Percentiles rank a stretch among this genome's conserved stretches.
Evolutionary conservation across 139 green algal genomes (phyloP).

Genomic region (Picochlorum costavermella): DNA sequence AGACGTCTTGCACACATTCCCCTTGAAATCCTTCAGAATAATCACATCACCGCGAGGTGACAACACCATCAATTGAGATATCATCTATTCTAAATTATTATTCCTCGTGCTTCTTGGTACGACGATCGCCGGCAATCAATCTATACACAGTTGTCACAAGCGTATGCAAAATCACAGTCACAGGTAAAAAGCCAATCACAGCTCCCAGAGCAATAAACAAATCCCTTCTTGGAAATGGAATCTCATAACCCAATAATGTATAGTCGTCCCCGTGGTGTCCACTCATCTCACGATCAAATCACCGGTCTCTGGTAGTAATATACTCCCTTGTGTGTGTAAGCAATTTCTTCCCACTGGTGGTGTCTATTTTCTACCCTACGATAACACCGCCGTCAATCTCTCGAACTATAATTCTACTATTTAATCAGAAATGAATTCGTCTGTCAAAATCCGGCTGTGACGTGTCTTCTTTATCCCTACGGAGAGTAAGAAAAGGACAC

Average conservation of each 20-base stretch:
- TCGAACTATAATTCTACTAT: too few species aligned
- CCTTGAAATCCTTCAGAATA: slow-evolving; percentile 79
- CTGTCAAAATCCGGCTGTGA: too few species aligned
- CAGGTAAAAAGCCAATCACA: slow-evolving; percentile 40
- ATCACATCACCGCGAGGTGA: slow-evolving; percentile 84
- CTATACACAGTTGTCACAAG: slow-evolving; percentile 9
- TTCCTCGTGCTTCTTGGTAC: not conserved
- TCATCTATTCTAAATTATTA: slow-evolving; percentile 36
- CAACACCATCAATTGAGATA: slow-evolving; percentile 90
- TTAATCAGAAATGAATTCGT: too few species aligned
- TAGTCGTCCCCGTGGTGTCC: not conserved
- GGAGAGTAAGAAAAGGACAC: too few species aligned
- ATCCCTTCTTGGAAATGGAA: slow-evolving; percentile 41
- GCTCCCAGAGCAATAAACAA: slow-evolving; percentile 33
- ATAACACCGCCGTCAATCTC: too few species aligned
- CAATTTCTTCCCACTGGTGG: too few species aligned
- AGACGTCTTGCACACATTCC: slow-evolving; percentile 72
- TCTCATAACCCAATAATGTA: slow-evolving; percentile 30
- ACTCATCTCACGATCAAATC: not conserved
- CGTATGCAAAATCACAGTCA: slow-evolving; percentile 32
- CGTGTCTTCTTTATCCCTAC: too few species aligned
- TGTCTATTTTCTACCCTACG: too few species aligned
- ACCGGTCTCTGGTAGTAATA: too few species aligned
- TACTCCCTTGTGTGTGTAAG: too few species aligned
- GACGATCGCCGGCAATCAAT: slow-evolving; percentile 2